A percentile compares a stretch with the other conserved stretches of the same genome.
Conservation (phyloP, 169 alveolate species). For the Cryptosporidium xiaoi region DNA sequence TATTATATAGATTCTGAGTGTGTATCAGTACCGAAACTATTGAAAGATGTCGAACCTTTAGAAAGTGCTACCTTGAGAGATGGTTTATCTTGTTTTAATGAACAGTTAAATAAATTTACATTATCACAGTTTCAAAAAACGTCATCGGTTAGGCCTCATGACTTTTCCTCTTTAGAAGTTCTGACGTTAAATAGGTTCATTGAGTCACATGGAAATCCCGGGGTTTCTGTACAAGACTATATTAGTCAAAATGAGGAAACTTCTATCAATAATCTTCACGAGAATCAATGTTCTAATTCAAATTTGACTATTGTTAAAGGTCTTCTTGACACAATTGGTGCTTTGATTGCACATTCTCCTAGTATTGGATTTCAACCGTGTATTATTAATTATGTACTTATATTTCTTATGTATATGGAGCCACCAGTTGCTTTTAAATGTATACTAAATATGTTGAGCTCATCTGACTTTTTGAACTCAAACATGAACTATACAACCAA, state of each 20-base stretch:
- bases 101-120: background rate
- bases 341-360: conserved; percentile 43
- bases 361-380: conserved; percentile 66
- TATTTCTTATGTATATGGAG: conserved; percentile 65
- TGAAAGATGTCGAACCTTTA: background rate
- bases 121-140: background rate
- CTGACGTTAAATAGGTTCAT: conserved; percentile 24
- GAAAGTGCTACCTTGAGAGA: background rate
- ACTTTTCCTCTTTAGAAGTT: conserved; percentile 44
- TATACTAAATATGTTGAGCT: conserved; percentile 47
- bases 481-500: background rate
- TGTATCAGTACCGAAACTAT: conserved; percentile 1
- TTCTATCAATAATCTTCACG: background rate
- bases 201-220: conserved; percentile 29
- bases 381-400: conserved; percentile 32
- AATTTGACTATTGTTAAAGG: conserved; percentile 51
- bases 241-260: background rate
- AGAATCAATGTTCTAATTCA: background rate
- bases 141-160: background rate
- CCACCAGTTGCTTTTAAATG: conserved; percentile 69
- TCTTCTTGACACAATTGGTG: conserved; percentile 48
- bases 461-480: conserved; percentile 38
- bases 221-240: background rate
- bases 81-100: background rate
- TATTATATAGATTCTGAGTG: conserved; percentile 30